Evolutionary conservation across 2,329 filamentous ascomycete species (phyloP), one percentile per base, ranked within the genome.

Genomic region (Talaromyces sp.): DNA sequence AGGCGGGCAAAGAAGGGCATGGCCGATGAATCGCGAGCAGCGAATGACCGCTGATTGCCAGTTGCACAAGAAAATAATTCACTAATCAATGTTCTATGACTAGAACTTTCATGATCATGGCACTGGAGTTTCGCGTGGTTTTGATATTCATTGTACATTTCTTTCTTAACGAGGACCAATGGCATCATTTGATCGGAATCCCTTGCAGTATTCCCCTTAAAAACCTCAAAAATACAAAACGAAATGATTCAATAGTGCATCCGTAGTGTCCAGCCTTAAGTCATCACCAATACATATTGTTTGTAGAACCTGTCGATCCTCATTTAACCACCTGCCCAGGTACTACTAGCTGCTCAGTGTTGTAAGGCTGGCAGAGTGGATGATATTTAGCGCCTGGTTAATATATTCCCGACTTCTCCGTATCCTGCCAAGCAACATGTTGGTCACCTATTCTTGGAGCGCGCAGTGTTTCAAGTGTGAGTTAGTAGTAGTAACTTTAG

Each of bases 1-100:
- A 64, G 64, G 52, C 68, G 73, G 46, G 66, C 71, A 10, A 82
- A 83, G 75, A 86, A 88, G 69, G 86, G 96, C 69, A 86, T 86
- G 67, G 90, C 89, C 37, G 91, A 91, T 33, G 90, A 96, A 76
- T 83, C 90, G 59, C 90, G 89, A 50, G 85, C 86, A 20, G 90
- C 96, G 67, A 97, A 97, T 73, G 90, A 88, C 64, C 86, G 91
- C 75, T 86, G 80, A 81, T 39, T 22, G 16, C 7, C n/a, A 32
- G 63, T 42, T 46, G 37, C 24, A n/a, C n/a, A n/a, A n/a, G n/a
- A n/a, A n/a, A 51, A 49, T 32, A 32, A 41, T 46, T 42, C 39
- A 45, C 43, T 29, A 35, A 29, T n/a, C 41, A 29, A 53, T 52
- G 33, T 56, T 64, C 56, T 64, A 62, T 55, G 52, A 61, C 39